These are phyloP conservation scores for Sporothrix curviconia DNA, from an alignment of 2,329 filamentous ascomycete genomes.

Conservation along the genomic window DNA sequence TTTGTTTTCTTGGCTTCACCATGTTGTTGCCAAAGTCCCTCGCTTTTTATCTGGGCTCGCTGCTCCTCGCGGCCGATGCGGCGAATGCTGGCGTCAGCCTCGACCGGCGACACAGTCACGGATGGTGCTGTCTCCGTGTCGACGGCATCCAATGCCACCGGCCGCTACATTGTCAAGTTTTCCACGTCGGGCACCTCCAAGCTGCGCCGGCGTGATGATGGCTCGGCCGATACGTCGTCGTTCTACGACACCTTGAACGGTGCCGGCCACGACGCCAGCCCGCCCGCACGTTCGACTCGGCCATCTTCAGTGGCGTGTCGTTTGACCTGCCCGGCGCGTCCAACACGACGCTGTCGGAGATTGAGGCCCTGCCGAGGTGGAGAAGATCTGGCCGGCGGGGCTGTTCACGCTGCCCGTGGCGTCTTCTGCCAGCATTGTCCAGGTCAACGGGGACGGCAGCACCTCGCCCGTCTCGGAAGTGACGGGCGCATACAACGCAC, in stretches of 20 bases:
- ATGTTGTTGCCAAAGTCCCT: not conserved
- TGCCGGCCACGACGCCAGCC: conserved; percentile 9
- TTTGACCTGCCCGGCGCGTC: conserved; percentile 13
- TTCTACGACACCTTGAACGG: conserved; percentile 11
- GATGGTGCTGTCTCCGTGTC: too few species aligned
- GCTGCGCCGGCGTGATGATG: conserved; percentile 7
- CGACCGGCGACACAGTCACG: too few species aligned
- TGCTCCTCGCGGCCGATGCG: not conserved
- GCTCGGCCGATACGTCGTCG: not conserved
- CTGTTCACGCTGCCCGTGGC: conserved; percentile 2
- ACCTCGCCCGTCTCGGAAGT: too few species aligned
- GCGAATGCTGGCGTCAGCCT: not conserved
- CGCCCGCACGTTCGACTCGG: conserved; percentile 13
- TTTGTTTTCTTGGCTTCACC: not conserved
- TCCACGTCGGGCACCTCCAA: not conserved
- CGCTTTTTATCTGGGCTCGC: not conserved
- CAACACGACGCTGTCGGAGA: conserved; percentile 7
- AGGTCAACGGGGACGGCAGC: too few species aligned
- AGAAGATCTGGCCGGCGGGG: conserved; percentile 15
- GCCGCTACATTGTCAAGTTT: conserved; percentile 17
- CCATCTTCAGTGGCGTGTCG: conserved; percentile 18
- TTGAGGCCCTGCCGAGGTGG: conserved; percentile 16
- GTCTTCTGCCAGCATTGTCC: not conserved
- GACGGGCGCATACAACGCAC: not conserved
- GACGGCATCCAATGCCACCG: too few species aligned